phyloP scores from a whole-genome alignment of 179 eudicot genomes.

The Beta lomatogona region DNA sequence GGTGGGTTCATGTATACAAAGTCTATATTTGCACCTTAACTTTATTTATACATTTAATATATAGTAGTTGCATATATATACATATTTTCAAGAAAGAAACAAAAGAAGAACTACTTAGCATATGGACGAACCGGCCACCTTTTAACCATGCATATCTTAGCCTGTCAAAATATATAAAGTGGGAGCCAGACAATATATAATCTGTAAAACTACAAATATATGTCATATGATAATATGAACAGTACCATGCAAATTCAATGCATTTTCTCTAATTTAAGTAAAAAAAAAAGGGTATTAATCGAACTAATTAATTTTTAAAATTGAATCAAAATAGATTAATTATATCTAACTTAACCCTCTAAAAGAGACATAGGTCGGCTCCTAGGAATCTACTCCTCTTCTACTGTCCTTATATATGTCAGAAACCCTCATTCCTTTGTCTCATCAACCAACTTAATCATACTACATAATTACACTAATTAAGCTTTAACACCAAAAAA shows the following conservation, averaged over 20 bases:
- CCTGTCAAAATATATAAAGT: constrained; percentile 15
- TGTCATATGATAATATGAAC: constrained; percentile 3
- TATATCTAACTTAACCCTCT: neutral
- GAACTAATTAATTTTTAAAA: neutral
- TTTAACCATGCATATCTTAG: constrained; percentile 21
- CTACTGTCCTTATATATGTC: constrained; percentile 26
- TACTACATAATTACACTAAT: constrained; percentile 19
- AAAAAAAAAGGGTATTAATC: constrained; percentile 3
- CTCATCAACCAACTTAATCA: constrained; percentile 26
- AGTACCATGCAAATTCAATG: constrained; percentile 38
- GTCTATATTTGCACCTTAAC: neutral
- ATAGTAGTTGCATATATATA: neutral
- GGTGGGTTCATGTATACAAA: neutral
- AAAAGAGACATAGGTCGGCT: constrained; percentile 25
- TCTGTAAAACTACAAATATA: no score
- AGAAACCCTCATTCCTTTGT: constrained; percentile 4
- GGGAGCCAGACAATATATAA: constrained; percentile 29
- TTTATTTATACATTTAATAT: neutral
- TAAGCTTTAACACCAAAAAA: neutral
- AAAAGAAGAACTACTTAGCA: neutral
- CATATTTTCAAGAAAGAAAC: neutral
- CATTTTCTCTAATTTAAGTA: constrained; percentile 5
- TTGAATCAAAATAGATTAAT: neutral
- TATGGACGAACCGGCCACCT: constrained; percentile 37
- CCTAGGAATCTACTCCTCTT: constrained; percentile 31